Evolutionary conservation across 2,329 filamentous ascomycete species (phyloP), one percentile per base, ranked within the genome.

Genomic region (Harringtonia aguacate): DNA sequence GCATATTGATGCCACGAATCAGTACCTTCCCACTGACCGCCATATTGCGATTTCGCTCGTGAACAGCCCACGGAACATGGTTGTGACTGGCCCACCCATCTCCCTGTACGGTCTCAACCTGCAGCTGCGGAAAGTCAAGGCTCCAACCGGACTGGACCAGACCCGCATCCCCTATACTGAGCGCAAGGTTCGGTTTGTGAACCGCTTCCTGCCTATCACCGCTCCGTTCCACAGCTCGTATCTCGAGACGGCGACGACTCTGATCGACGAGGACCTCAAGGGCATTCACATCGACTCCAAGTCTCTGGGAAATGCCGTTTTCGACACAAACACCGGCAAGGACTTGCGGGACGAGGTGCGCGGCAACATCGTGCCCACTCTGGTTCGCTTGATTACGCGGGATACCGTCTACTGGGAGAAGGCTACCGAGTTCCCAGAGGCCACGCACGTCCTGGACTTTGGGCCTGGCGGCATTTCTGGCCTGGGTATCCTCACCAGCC

Each of bases 161-260:
- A 95, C 85, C 53, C 79, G 89, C 47, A 83, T 97, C 43, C 94
- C 94, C 8, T 88, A 87, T 69, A 97, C 90, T 0, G 83, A 98
- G 66, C 85, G 92, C 55, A 98, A 98, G 68, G 76, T 95, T 45
- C 87, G 92, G 57, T 98, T 98, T 55, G 86, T 87, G 49, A 95
- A 95, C 70, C 84, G 92, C 48, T 98, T 98, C 72, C 69, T 98
- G 48, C 94, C 92, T 38, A 98, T 98, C 62, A 95, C 90, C 1
- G 88, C 92, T 10, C 94, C 92, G 5, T 98, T 98, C 75, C 92
- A 98, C 73, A 98, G 92, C 74, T 83, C 87, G 48, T 95, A 97
- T 60, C 79, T 98, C 15, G 71, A 75, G 21, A 81, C 88, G 52
- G 90, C 92, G 2, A 87, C 85, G 22, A 75, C 81, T 48, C 73